Percentiles rank a stretch among this genome's conserved stretches.
These are phyloP conservation scores for Aegle marmelos DNA, from an alignment of 345 rosid species.

Conservation along the genomic window DNA sequence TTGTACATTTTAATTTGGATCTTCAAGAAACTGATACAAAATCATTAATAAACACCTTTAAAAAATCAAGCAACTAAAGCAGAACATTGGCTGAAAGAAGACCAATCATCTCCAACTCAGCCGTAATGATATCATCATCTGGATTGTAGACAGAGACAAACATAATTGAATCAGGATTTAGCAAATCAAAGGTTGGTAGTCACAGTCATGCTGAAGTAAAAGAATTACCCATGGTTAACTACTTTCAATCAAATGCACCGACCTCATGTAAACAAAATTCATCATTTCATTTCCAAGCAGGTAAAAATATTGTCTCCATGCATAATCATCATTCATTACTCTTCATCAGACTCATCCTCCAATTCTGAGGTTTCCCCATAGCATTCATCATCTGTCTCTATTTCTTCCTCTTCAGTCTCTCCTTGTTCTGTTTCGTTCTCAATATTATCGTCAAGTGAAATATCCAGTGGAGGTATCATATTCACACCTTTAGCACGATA, in stretches of 20 bases:
- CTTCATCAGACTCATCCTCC: conserved; percentile 47
- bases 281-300: background rate
- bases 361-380: conserved; percentile 37
- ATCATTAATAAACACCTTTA: background rate
- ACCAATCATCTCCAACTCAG: background rate
- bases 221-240: background rate
- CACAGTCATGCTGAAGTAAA: background rate
- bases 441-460: conserved; percentile 36
- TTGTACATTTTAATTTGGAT: background rate
- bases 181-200: background rate
- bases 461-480: conserved; percentile 43
- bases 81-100: background rate
- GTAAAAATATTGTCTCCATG: background rate
- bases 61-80: background rate
- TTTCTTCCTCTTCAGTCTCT: conserved; percentile 56
- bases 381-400: conserved; percentile 41
- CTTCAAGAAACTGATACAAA: background rate
- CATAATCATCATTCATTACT: conserved; percentile 12
- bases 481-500: conserved; percentile 66
- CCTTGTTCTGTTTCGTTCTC: conserved; percentile 33
- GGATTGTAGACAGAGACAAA: background rate
- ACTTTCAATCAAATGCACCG: background rate
- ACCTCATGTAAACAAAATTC: background rate
- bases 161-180: background rate
- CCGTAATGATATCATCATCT: too few species aligned